Percentiles rank a stretch among this genome's conserved stretches.
Conservation (phyloP, 805 yeast genomes). For the Kurtzmaniella cleridarum region DNA sequence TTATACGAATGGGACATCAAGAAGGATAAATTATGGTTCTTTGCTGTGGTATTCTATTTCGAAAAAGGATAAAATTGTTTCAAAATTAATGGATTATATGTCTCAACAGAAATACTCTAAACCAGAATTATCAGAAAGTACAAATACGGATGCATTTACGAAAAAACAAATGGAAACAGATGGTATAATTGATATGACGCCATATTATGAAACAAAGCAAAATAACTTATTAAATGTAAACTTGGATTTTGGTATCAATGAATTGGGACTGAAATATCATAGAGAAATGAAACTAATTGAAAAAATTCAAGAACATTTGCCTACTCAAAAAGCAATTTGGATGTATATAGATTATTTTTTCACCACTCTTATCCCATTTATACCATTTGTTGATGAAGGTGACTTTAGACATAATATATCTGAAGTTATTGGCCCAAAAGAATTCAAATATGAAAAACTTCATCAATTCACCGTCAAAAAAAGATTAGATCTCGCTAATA, state of each 20-base stretch:
- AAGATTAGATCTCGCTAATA: slow-evolving; percentile 26
- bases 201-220: slow-evolving; percentile 6
- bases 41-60: slow-evolving; percentile 20
- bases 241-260: neutral
- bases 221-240: neutral
- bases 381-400: slow-evolving; percentile 60
- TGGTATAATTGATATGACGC: slow-evolving; percentile 16
- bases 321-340: slow-evolving; percentile 49
- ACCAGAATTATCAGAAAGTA: slow-evolving; percentile 5
- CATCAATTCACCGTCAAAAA: slow-evolving; percentile 17
- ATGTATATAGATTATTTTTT: slow-evolving; percentile 52
- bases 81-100: slow-evolving; percentile 2
- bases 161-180: slow-evolving; percentile 16
- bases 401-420: slow-evolving; percentile 37
- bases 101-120: neutral
- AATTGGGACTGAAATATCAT: slow-evolving; percentile 8
- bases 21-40: slow-evolving; percentile 20
- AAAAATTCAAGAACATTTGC: slow-evolving; percentile 35
- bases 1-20: slow-evolving; percentile 11
- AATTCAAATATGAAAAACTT: slow-evolving; percentile 15
- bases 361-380: slow-evolving; percentile 49
- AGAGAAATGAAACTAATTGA: slow-evolving; percentile 25
- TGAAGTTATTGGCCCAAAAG: slow-evolving; percentile 36
- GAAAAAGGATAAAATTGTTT: slow-evolving; percentile 15
- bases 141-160: slow-evolving; percentile 8